A percentile compares a stretch with the other conserved stretches of the same genome.
These are phyloP conservation scores for Halophytophthora polymorphica DNA, from an alignment of 352 stramenopile genomes.

Conservation along the genomic window DNA sequence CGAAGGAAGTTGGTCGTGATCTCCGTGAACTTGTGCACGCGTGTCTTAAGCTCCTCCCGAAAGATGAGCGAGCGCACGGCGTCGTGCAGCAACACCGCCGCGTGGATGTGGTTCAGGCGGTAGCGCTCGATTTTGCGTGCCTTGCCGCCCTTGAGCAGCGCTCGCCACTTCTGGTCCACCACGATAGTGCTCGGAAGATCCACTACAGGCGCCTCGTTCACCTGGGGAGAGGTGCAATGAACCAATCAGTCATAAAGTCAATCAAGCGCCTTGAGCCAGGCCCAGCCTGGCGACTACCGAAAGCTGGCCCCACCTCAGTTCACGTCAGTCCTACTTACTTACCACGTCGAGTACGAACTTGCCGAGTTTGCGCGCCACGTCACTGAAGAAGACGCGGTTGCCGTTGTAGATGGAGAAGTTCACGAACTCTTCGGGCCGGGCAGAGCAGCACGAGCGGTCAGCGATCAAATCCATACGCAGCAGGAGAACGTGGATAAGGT, in stretches of 20 bases:
- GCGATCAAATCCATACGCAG: background rate
- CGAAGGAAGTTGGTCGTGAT: constrained; percentile 23
- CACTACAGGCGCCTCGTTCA: constrained; percentile 37
- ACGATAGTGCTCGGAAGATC: constrained; percentile 48
- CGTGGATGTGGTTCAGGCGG: constrained; percentile 50
- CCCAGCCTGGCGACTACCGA: background rate
- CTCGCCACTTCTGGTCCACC: constrained; percentile 52
- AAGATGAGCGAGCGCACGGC: constrained; percentile 54
- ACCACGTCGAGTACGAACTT: constrained; percentile 64
- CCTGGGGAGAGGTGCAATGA: constrained; percentile 10
- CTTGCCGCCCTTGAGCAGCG: constrained; percentile 46
- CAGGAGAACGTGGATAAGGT: constrained; percentile 1
- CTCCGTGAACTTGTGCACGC: constrained; percentile 47
- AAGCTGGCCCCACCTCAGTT: background rate
- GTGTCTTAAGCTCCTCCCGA: constrained; percentile 50
- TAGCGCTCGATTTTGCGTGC: constrained; percentile 50
- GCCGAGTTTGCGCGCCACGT: constrained; percentile 47
- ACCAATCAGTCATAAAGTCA: background rate
- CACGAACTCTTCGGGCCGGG: constrained; percentile 29
- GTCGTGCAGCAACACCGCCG: constrained; percentile 44
- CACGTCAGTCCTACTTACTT: constrained; percentile 1
- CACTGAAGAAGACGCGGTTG: constrained; percentile 61
- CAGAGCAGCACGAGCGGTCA: background rate
- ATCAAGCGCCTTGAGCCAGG: constrained; percentile 7
- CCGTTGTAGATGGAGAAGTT: constrained; percentile 46